Base-by-base conservation (phyloP, 371 early-diverging fungal species). In the Lichtheimia corymbifera region DNA sequence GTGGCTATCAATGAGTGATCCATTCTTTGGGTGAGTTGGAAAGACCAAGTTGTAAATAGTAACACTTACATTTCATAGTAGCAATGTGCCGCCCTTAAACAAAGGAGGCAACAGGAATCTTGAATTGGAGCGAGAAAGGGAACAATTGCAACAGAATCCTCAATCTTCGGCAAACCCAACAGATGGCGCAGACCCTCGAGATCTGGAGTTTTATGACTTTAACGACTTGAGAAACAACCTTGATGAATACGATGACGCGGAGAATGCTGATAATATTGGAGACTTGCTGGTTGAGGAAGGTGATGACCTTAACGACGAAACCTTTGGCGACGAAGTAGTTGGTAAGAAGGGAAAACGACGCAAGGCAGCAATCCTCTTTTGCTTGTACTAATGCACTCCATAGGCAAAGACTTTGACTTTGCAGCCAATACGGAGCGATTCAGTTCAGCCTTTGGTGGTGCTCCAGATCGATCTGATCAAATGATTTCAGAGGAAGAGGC, bases 251-350 rank as follows among this genome's bases (percentile, higher is more conserved):
- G 62, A 69, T n/a, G 70, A 65, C 22, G 77, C 72, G 30, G 84
- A 80, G 22, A 58, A 73, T 9, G 74, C 79, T 43, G 79, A 80
- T 45, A 71, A 73, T 22, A 63, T 83, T 28, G 83, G 78, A 59
- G 79, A 80, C 63, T 75, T 83, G 58, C 77, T 93, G 14, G 83
- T 87, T 25, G 93, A 92, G 61, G 89, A 86, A 63, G 82, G 86
- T 50, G 93, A 92, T 67, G 88, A 86, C 57, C 78, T 87, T 53
- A 94, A 96, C 64, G 91, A 89, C 65, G 89, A 93, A 67, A 96
- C 96, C 0, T 94, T 96, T 83, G 93, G 91, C 22, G 89, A 74
- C 9, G 77, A 69, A 28, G 74, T 75, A 40, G 66, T 81, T 53
- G 84, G 87, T 80, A 79, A 72, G 17, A 24, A 55, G 22, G 35